Conservation (phyloP, 2,329 filamentous ascomycete species). For the Mollisiaceae sp. region DNA sequence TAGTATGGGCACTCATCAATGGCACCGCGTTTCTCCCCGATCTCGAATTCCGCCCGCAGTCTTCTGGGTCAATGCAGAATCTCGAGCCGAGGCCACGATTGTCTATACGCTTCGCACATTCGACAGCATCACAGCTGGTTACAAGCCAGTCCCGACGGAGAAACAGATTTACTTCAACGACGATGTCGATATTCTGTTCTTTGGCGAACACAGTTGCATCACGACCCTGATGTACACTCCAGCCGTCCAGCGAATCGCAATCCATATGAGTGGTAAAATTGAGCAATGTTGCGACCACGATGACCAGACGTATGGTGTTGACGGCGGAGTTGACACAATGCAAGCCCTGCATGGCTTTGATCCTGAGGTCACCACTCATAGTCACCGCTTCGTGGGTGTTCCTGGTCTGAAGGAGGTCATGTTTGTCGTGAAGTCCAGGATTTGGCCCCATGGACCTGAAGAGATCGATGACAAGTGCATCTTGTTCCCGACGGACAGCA, state of each 20-base stretch:
- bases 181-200: conserved; percentile 11
- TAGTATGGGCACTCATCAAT: not conserved
- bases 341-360: conserved; percentile 23
- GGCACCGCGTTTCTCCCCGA: not conserved
- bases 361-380: not conserved
- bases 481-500: conserved; percentile 16
- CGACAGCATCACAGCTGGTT: not conserved
- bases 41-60: not conserved
- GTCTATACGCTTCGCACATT: not conserved
- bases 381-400: conserved; percentile 1
- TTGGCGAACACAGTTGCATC: conserved; percentile 23
- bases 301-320: not conserved
- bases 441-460: conserved; percentile 13
- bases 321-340: conserved; percentile 15
- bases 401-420: conserved; percentile 18
- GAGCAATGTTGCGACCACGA: conserved; percentile 17
- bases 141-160: not conserved
- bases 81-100: not conserved
- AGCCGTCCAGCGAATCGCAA: conserved; percentile 16
- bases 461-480: conserved; percentile 6
- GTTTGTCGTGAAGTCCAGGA: conserved; percentile 16
- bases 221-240: not conserved
- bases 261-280: conserved; percentile 4
- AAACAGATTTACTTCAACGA: not conserved
- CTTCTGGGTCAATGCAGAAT: not conserved